Evolutionary conservation across 1,284 basidiomycete species (phyloP).

Genomic region (Peniophora sp.): DNA sequence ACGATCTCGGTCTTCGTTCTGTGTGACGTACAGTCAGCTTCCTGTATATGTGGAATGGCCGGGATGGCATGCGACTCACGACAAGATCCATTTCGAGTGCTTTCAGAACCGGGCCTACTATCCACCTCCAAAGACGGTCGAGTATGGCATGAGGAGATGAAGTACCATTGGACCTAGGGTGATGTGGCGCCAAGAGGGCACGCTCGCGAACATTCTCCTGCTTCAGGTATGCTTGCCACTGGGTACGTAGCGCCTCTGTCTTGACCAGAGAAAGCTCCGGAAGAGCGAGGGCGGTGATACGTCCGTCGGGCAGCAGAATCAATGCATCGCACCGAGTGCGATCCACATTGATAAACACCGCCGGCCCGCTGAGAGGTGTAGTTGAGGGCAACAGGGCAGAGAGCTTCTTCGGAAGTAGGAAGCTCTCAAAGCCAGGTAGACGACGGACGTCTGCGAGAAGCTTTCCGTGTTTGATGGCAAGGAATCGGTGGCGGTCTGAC

Average conservation of each 20-base stretch:
- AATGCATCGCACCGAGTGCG: background rate
- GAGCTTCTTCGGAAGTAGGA: background rate
- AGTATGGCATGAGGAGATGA: background rate
- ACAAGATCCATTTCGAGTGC: background rate
- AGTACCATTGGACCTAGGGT: background rate
- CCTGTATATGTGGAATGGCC: too few relatives aligned
- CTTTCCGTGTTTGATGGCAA: too few relatives aligned
- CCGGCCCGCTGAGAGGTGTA: background rate
- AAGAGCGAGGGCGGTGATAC: background rate
- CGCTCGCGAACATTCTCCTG: background rate
- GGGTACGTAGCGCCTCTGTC: too few relatives aligned
- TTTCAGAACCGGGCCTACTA: background rate
- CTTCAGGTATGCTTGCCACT: background rate
- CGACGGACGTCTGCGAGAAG: too few relatives aligned
- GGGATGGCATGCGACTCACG: background rate
- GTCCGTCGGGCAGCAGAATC: background rate
- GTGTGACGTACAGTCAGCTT: too few relatives aligned
- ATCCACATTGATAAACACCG: background rate
- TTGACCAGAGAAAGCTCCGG: background rate
- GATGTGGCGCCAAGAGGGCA: background rate
- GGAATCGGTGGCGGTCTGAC: too few relatives aligned
- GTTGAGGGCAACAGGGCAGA: background rate
- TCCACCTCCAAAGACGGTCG: background rate
- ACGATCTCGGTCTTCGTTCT: background rate
- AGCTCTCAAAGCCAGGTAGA: background rate